Evolutionary conservation across 164 flowering plant species (phyloP), one percentile per base, ranked within the genome.

Genomic region (Cinnamomum micranthum): DNA sequence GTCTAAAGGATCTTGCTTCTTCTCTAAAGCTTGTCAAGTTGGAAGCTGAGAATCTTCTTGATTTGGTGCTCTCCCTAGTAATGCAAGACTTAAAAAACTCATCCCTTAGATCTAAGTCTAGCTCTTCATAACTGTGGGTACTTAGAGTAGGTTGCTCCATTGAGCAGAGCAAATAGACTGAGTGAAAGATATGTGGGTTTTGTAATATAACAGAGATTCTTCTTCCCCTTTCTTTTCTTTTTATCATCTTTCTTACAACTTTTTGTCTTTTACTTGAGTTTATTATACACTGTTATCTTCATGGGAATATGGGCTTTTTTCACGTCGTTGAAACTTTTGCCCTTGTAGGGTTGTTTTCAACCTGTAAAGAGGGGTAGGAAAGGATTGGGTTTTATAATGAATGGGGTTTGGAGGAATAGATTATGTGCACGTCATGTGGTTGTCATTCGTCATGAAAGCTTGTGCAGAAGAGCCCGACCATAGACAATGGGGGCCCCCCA

Each of bases 21-120:
- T 90, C 97, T 85, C 92, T 83, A 12, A 85, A 88, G 64, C 91
- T 89, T 81, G 80, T 83, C 66, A 87, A 77, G 76, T 85, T 67
- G 5, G 96, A 89, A 0, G 87, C 94, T 7, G 95, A 91, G 62
- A 78, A 83, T 75, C 95, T 86, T 79, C 95, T 83, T 35, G 93
- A 89, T 11, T 25, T 86, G 5, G 90, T 82, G 73, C 84, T 91
- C 31, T 88, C 92, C 0, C 89, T 78, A 65, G 87, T 85, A 70
- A 90, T 67, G 17, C 80, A 66, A 24, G 91, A 87, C 75, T 80
- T 86, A 9, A 82, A 31, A 65, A 75, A 82, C 94, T 95, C 91
- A 74, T 91, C 97, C 80, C 81, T 78, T 28, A 88, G 50, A 68
- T 82, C 82, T 80, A 87, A 90, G 14, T 89, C 89, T 10, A 81